These are phyloP conservation scores for Allodekkera sacchari DNA, from an alignment of 805 yeast genomes.

Conservation along the genomic window DNA sequence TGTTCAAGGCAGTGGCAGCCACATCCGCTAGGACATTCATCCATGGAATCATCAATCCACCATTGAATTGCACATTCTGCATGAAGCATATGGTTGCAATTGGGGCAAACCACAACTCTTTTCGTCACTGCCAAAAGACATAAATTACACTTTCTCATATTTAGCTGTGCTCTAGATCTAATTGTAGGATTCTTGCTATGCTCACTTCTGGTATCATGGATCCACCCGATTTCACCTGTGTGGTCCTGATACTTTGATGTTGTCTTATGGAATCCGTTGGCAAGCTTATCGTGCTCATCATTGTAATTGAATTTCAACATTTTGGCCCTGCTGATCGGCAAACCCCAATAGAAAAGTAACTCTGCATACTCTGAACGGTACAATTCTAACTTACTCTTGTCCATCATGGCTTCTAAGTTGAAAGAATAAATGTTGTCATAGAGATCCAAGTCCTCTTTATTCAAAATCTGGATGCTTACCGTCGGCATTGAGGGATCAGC, in stretches of 20 bases:
- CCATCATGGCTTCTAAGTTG: constrained; percentile 32
- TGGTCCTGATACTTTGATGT: constrained; percentile 15
- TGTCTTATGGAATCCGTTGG: neutral
- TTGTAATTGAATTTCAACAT: constrained; percentile 59
- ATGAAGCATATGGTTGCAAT: constrained; percentile 76
- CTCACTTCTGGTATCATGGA: constrained; percentile 5
- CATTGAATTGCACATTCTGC: constrained; percentile 71
- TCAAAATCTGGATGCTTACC: constrained; percentile 40
- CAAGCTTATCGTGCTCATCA: constrained; percentile 4
- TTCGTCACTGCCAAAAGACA: constrained; percentile 58
- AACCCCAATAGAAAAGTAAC: constrained; percentile 73
- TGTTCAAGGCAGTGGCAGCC: constrained; percentile 59
- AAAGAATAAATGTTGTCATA: constrained; percentile 33
- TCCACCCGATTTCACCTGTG: constrained; percentile 23
- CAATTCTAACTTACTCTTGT: constrained; percentile 26
- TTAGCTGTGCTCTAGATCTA: no score
- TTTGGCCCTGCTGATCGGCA: constrained; percentile 72
- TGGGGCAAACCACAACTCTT: constrained; percentile 56
- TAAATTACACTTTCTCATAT: constrained; percentile 44
- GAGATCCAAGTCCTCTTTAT: constrained; percentile 35
- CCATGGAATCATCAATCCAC: constrained; percentile 47
- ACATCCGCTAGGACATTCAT: constrained; percentile 78
- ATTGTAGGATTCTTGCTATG: constrained; percentile 12
- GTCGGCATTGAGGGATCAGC: no score
- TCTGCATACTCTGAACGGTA: constrained; percentile 69